Percentiles rank a stretch among this genome's conserved stretches.
phyloP scores from a whole-genome alignment of 2,329 filamentous ascomycete species.

The Phaeoacremonium minimum region DNA sequence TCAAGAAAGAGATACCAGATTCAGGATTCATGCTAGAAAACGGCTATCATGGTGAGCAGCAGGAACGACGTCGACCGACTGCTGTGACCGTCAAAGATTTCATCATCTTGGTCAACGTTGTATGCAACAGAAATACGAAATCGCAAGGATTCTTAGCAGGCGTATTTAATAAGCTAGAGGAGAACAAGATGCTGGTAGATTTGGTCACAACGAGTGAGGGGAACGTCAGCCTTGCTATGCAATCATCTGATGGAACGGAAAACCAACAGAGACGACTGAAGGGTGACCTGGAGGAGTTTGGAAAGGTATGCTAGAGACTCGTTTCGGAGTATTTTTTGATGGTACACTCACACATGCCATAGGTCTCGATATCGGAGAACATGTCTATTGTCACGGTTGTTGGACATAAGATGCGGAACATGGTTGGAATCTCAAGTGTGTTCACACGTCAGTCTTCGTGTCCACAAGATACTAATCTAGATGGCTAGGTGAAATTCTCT shows the following conservation, averaged over 20 bases:
- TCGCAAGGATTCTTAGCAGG: constrained; percentile 20
- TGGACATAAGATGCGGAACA: constrained; percentile 23
- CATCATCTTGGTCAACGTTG: constrained; percentile 19
- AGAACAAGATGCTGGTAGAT: constrained; percentile 19
- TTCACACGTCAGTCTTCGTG: too few species aligned
- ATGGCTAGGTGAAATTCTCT: constrained; percentile 15
- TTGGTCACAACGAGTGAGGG: constrained; percentile 22
- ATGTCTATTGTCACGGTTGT: constrained; percentile 23
- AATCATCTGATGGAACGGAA: constrained; percentile 15
- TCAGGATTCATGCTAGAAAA: constrained; percentile 22
- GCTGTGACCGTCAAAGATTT: constrained; percentile 12
- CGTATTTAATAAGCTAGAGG: constrained; percentile 20
- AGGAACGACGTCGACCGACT: constrained; percentile 19
- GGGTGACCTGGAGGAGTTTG: constrained; percentile 20
- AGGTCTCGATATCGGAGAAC: constrained; percentile 16
- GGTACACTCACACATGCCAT: too few species aligned
- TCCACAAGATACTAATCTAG: constrained; percentile 8
- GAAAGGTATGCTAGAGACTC: too few species aligned
- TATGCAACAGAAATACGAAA: constrained; percentile 22
- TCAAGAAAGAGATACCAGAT: constrained; percentile 10
- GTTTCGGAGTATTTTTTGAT: too few species aligned
- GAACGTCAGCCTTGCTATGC: constrained; percentile 20
- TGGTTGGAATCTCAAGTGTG: constrained; percentile 22
- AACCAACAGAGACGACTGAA: constrained; percentile 14
- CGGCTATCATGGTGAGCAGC: constrained; percentile 20